phyloP scores from a whole-genome alignment of 192 early-diverging fungal genomes.

The Linnemannia elongata region DNA sequence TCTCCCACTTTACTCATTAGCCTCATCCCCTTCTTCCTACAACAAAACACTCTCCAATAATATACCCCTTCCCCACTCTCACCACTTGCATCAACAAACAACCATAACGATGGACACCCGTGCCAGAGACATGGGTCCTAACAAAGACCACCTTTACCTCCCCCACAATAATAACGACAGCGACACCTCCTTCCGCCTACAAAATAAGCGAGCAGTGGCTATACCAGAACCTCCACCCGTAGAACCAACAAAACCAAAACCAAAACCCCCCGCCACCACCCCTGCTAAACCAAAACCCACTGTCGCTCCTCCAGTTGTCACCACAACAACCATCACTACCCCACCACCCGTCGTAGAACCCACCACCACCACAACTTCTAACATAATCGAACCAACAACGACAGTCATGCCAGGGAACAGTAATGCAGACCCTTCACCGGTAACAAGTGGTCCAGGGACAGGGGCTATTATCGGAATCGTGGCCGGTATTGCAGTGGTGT shows the following conservation, averaged over 20 bases:
- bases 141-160: not conserved
- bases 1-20: not conserved
- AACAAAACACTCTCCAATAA: not conserved
- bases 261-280: not conserved
- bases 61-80: not conserved
- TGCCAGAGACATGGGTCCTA: not conserved
- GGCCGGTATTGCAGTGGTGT: not conserved
- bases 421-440: not conserved
- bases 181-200: not conserved
- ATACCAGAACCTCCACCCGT: too few relatives aligned
- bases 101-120: not conserved
- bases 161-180: not conserved
- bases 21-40: not conserved
- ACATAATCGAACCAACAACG: not conserved
- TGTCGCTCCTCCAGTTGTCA: not conserved
- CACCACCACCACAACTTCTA: not conserved
- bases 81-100: not conserved
- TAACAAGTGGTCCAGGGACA: not conserved
- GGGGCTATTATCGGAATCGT: constrained; percentile 13
- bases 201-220: too few relatives aligned
- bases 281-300: not conserved
- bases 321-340: not conserved
- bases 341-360: not conserved
- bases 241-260: not conserved
- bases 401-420: not conserved